phyloP scores from a whole-genome alignment of 805 yeast species.

The Suhomyces emberorum region DNA sequence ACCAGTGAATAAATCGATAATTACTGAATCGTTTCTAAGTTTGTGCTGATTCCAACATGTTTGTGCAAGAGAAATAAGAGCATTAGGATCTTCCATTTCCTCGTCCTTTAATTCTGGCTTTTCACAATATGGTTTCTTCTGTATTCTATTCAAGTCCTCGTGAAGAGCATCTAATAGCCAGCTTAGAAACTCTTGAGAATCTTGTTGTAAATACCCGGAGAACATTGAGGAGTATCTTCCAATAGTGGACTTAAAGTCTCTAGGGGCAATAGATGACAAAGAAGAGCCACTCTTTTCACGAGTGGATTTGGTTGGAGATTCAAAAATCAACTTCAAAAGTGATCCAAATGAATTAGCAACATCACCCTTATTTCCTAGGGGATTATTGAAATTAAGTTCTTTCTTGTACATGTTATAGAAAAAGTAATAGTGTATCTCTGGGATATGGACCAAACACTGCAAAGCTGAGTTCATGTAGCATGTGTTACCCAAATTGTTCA shows the following conservation, averaged over 20 bases:
- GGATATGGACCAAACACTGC: constrained; percentile 84
- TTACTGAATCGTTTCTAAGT: constrained; percentile 77
- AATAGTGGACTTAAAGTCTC: constrained; percentile 71
- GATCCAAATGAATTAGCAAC: constrained; percentile 75
- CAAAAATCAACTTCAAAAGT: constrained; percentile 60
- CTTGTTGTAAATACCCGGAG: constrained; percentile 83
- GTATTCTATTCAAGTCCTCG: constrained; percentile 84
- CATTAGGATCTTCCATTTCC: constrained; percentile 49
- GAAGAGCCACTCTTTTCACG: neutral
- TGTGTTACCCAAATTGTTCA: constrained; percentile 76
- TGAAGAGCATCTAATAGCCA: constrained; percentile 86
- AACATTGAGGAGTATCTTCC: constrained; percentile 80
- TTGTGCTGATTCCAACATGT: constrained; percentile 80
- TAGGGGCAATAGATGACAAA: constrained; percentile 46
- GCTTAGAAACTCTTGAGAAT: constrained; percentile 88
- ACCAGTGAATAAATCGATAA: constrained; percentile 86
- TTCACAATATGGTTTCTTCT: constrained; percentile 80
- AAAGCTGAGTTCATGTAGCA: constrained; percentile 95
- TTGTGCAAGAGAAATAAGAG: constrained; percentile 61
- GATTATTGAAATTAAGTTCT: constrained; percentile 75
- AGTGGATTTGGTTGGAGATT: constrained; percentile 21
- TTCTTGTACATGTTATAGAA: constrained; percentile 52
- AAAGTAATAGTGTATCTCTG: constrained; percentile 78
- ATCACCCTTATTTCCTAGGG: constrained; percentile 81
- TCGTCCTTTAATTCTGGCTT: constrained; percentile 78